These are phyloP conservation scores for Magnaporthiopsis incrustans DNA, from an alignment of 2,329 filamentous ascomycete genomes.

Conservation along the genomic window DNA sequence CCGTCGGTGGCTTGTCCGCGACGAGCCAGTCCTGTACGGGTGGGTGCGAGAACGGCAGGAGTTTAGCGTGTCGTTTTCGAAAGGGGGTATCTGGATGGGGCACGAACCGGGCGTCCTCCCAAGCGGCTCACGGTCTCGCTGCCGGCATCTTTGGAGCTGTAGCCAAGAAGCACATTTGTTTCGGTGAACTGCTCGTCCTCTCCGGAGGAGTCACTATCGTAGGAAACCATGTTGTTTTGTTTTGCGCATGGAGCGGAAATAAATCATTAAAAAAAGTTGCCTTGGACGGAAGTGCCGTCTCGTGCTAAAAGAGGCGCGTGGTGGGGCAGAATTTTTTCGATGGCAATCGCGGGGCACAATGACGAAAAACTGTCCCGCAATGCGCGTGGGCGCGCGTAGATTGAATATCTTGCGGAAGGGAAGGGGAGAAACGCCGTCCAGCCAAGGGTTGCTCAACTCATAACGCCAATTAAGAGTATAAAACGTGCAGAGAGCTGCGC, in stretches of 20 bases:
- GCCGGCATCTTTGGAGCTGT: constrained; percentile 69
- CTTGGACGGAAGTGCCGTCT: constrained; percentile 5
- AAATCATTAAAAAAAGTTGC: background rate
- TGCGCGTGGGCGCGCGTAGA: background rate
- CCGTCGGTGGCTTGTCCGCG: constrained; percentile 60
- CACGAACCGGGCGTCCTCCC: constrained; percentile 70
- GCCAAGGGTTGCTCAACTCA: background rate
- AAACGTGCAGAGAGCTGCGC: too few species aligned
- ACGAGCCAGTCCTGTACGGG: constrained; percentile 71
- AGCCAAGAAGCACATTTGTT: constrained; percentile 86
- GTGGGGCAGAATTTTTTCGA: constrained; percentile 7
- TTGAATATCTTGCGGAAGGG: background rate
- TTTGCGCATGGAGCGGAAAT: background rate
- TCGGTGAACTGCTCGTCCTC: constrained; percentile 64
- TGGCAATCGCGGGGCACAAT: constrained; percentile 3
- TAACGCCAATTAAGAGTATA: too few species aligned
- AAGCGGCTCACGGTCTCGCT: constrained; percentile 82
- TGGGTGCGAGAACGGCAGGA: background rate
- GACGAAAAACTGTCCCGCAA: constrained; percentile 2
- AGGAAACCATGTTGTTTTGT: constrained; percentile 53
- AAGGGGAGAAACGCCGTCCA: background rate
- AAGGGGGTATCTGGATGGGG: background rate
- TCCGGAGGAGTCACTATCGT: constrained; percentile 80
- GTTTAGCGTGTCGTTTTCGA: background rate
- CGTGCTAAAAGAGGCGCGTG: constrained; percentile 14